Evolutionary conservation across 1,139 yeast species (phyloP).

Genomic region (Chernovozyma sophiae-reginae): DNA sequence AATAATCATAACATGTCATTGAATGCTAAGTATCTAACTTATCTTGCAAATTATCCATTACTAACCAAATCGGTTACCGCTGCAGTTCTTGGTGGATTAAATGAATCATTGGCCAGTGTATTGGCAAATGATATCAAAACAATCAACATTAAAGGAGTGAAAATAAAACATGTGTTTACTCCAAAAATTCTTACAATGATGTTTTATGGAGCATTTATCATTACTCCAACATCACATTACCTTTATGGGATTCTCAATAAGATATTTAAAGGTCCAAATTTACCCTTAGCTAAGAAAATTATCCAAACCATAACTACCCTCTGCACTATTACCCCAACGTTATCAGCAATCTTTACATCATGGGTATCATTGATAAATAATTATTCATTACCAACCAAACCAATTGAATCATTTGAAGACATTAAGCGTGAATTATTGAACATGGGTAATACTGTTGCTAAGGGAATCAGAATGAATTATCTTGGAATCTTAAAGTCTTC

Average conservation of each 20-base stretch:
- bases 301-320: conserved; percentile 60
- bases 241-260: conserved; percentile 46
- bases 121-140: conserved; percentile 44
- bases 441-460: conserved; percentile 18
- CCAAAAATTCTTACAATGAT: conserved; percentile 62
- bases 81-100: conserved; percentile 52
- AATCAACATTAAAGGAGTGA: conserved; percentile 11
- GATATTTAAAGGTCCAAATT: conserved; percentile 37
- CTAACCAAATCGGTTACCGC: conserved; percentile 60
- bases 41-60: conserved; percentile 48
- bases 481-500: conserved; percentile 59
- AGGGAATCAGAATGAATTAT: conserved; percentile 49
- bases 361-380: conserved; percentile 49
- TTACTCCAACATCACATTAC: conserved; percentile 73
- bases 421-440: conserved; percentile 20
- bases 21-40: conserved; percentile 34
- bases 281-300: conserved; percentile 37
- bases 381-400: conserved; percentile 14
- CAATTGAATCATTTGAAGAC: conserved; percentile 4
- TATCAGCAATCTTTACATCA: conserved; percentile 52
- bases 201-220: conserved; percentile 62
- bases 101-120: conserved; percentile 54
- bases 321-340: conserved; percentile 59
- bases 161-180: conserved; percentile 37
- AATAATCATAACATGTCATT: conserved; percentile 1